Percentiles rank a stretch among this genome's conserved stretches.
Evolutionary conservation across 1,284 basidiomycete species (phyloP).

Genomic region (Leccinum griseonigrum): DNA sequence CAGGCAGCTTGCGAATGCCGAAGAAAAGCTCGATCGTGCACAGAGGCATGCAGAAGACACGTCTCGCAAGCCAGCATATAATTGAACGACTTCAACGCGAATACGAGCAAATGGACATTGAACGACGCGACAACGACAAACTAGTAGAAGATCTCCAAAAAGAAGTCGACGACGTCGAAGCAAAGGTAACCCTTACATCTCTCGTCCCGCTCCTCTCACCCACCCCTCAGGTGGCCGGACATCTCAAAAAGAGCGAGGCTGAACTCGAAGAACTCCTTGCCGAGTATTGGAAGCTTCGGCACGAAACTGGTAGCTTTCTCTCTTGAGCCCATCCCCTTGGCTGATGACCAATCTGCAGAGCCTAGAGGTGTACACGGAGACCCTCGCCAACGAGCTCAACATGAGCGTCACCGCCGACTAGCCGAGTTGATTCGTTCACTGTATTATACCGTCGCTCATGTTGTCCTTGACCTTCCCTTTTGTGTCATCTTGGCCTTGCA

Average conservation of each 20-base stretch:
- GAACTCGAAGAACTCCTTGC: constrained; percentile 75
- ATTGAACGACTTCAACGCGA: constrained; percentile 72
- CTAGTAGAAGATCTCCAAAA: constrained; percentile 70
- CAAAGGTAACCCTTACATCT: constrained; percentile 43
- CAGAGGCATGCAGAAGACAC: constrained; percentile 75
- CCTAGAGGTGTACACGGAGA: constrained; percentile 72
- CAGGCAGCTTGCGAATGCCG: constrained; percentile 73
- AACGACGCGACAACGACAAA: constrained; percentile 72
- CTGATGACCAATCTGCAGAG: constrained; percentile 27
- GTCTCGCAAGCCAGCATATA: constrained; percentile 60
- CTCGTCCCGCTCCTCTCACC: not conserved
- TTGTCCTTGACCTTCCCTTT: constrained; percentile 27
- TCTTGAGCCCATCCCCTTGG: constrained; percentile 5
- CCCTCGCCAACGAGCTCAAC: constrained; percentile 65
- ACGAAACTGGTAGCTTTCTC: constrained; percentile 60
- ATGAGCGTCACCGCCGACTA: constrained; percentile 48
- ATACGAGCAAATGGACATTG: constrained; percentile 72
- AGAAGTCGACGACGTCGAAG: constrained; percentile 63
- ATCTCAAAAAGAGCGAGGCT: constrained; percentile 65
- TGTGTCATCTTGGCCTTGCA: constrained; percentile 41
- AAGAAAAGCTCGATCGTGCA: constrained; percentile 73
- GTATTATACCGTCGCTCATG: constrained; percentile 15
- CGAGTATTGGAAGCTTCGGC: constrained; percentile 78
- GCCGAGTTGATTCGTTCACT: constrained; percentile 23
- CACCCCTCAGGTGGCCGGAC: constrained; percentile 62